phyloP scores from a whole-genome alignment of 495 filamentous ascomycete species.

The Hypoxylon lenormandii region DNA sequence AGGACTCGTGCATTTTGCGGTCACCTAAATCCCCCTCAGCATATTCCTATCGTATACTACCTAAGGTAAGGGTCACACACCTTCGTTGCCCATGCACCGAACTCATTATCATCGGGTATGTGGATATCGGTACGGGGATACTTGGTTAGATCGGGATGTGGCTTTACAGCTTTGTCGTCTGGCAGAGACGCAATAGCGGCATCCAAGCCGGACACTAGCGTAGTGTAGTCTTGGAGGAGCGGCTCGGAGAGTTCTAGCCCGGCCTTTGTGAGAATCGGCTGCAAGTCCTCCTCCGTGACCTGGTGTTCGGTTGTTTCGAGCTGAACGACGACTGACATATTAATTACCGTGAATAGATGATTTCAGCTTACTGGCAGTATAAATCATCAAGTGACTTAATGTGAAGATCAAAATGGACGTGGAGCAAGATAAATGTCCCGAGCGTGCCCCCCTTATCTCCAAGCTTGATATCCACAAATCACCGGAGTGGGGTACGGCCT shows the following conservation, averaged over 20 bases:
- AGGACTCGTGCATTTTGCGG: slow-evolving; percentile 44
- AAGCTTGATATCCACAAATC: no score
- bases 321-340: slow-evolving; percentile 32
- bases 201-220: slow-evolving; percentile 40
- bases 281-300: slow-evolving; percentile 33
- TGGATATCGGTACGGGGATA: slow-evolving; percentile 49
- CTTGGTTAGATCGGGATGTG: slow-evolving; percentile 43
- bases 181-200: slow-evolving; percentile 36
- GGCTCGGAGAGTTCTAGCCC: slow-evolving; percentile 38
- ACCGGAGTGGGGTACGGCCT: slow-evolving; percentile 8
- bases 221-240: slow-evolving; percentile 33
- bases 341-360: background rate
- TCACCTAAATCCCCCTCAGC: slow-evolving; percentile 41
- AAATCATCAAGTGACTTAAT: no score
- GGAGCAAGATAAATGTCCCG: no score
- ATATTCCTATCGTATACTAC: background rate
- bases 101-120: slow-evolving; percentile 46
- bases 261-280: slow-evolving; percentile 33
- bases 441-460: no score
- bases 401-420: no score
- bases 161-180: slow-evolving; percentile 38
- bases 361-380: no score
- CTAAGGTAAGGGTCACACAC: background rate
- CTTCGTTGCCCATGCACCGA: slow-evolving; percentile 51
- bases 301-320: background rate